These are phyloP conservation scores for Thielaviopsis populi DNA, from an alignment of 2,329 filamentous ascomycete genomes.

Conservation along the genomic window DNA sequence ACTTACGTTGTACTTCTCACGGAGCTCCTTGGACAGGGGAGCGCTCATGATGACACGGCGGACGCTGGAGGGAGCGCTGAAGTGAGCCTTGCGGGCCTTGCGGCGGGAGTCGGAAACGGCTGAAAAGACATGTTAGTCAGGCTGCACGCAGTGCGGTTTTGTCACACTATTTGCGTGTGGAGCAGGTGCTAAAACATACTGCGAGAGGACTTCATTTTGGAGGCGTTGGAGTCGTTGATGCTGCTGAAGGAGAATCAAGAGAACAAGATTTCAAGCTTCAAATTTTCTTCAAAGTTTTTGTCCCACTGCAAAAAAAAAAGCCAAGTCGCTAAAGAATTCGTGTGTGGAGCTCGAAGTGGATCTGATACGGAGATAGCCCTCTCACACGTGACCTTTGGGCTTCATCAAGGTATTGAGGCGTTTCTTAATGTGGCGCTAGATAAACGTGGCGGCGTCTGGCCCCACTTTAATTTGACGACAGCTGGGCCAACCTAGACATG, in stretches of 20 bases:
- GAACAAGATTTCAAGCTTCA: neutral
- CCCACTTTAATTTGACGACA: neutral
- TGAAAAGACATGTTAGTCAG: slow-evolving; percentile 22
- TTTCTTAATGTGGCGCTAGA: neutral
- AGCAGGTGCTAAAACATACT: slow-evolving; percentile 6
- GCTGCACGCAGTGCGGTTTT: neutral
- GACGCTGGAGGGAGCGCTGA: slow-evolving; percentile 82
- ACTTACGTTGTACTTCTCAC: slow-evolving; percentile 96
- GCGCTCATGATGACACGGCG: slow-evolving; percentile 97
- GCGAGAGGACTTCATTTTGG: slow-evolving; percentile 17
- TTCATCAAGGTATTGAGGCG: too few relatives aligned
- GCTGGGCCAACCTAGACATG: neutral
- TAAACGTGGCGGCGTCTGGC: too few relatives aligned
- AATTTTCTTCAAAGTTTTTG: slow-evolving; percentile 9
- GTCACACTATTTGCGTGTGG: too few relatives aligned
- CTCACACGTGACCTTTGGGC: slow-evolving; percentile 2
- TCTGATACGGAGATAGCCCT: slow-evolving; percentile 1
- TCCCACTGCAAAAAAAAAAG: neutral
- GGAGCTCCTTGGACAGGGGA: slow-evolving; percentile 87
- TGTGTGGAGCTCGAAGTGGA: slow-evolving; percentile 10
- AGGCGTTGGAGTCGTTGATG: slow-evolving; percentile 12
- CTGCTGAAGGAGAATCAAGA: slow-evolving; percentile 9
- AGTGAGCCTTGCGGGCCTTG: slow-evolving; percentile 99
- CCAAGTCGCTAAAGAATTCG: slow-evolving; percentile 4
- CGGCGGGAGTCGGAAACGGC: slow-evolving; percentile 67